phyloP scores from a whole-genome alignment of 805 yeast species.

The Trichomonascus vanleenenianus region DNA sequence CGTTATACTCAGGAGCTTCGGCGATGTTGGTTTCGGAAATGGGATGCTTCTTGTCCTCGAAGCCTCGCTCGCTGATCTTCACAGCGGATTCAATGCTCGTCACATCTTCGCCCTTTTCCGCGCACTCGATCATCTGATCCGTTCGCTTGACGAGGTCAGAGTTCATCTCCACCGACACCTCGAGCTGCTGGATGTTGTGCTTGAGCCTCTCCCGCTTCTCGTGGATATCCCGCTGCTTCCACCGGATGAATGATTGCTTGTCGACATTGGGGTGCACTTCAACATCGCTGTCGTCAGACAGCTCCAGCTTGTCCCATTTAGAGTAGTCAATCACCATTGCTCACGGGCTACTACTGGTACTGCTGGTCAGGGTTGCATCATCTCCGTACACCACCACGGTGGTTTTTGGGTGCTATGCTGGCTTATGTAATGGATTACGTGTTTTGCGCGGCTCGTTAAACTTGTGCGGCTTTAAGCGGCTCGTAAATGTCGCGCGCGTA shows the following conservation, averaged over 20 bases:
- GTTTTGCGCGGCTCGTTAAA: too few relatives aligned
- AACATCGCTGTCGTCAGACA: slow-evolving; percentile 93
- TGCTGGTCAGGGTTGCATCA: too few relatives aligned
- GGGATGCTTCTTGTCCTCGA: slow-evolving; percentile 21
- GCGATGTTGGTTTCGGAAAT: slow-evolving; percentile 10
- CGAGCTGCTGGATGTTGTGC: slow-evolving; percentile 65
- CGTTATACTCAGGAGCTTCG: slow-evolving; percentile 56
- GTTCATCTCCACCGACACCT: slow-evolving; percentile 77
- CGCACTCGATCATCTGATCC: slow-evolving; percentile 45
- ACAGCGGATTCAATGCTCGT: slow-evolving; percentile 20
- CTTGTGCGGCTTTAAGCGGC: too few relatives aligned
- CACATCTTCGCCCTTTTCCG: slow-evolving; percentile 26
- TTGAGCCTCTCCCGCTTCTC: slow-evolving; percentile 80
- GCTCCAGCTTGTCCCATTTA: slow-evolving; percentile 94
- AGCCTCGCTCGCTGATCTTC: slow-evolving; percentile 17
- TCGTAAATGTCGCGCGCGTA: too few relatives aligned
- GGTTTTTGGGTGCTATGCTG: too few relatives aligned
- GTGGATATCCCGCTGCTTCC: slow-evolving; percentile 97
- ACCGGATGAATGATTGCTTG: slow-evolving; percentile 79
- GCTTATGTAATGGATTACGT: too few relatives aligned
- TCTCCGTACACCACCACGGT: too few relatives aligned
- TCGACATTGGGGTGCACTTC: slow-evolving; percentile 99
- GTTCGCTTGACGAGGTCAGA: slow-evolving; percentile 64
- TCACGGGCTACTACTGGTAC: too few relatives aligned
- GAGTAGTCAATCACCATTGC: slow-evolving; percentile 85